Evolutionary conservation across 1,284 basidiomycete species (phyloP).

Genomic region (Leccinum ambiguum): DNA sequence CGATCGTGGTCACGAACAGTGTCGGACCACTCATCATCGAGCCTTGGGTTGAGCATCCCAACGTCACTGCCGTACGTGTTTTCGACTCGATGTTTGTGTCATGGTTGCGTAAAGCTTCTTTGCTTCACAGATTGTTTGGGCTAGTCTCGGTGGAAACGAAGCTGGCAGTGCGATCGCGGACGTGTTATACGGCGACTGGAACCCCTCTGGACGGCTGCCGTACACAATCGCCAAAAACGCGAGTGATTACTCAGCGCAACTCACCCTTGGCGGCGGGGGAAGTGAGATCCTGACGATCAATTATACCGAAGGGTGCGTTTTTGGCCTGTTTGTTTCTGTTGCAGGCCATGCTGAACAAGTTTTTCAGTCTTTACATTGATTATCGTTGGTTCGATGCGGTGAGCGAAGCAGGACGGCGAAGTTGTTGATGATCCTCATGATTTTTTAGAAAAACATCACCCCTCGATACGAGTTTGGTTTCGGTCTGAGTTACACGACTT

Average conservation of each 20-base stretch:
- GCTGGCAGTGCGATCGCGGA: slow-evolving; percentile 42
- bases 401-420: slow-evolving; percentile 12
- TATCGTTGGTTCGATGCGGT: slow-evolving; percentile 53
- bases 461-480: slow-evolving; percentile 67
- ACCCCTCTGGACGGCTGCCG: slow-evolving; percentile 55
- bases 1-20: slow-evolving; percentile 57
- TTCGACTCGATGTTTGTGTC: not conserved
- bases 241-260: slow-evolving; percentile 35
- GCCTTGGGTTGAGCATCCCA: slow-evolving; percentile 50
- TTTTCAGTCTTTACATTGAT: slow-evolving; percentile 49
- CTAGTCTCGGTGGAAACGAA: slow-evolving; percentile 63
- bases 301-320: slow-evolving; percentile 40
- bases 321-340: not conserved
- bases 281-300: slow-evolving; percentile 33
- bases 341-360: slow-evolving; percentile 16
- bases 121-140: slow-evolving; percentile 41
- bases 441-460: slow-evolving; percentile 39
- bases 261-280: slow-evolving; percentile 27
- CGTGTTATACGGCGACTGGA: slow-evolving; percentile 50
- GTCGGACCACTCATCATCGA: too few species aligned
- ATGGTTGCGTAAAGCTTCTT: not conserved
- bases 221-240: slow-evolving; percentile 56
- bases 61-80: slow-evolving; percentile 44
- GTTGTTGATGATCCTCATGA: not conserved
- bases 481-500: slow-evolving; percentile 76